Evolutionary conservation across 805 yeast genomes (phyloP).

Genomic region (Nakazawaea sp.): DNA sequence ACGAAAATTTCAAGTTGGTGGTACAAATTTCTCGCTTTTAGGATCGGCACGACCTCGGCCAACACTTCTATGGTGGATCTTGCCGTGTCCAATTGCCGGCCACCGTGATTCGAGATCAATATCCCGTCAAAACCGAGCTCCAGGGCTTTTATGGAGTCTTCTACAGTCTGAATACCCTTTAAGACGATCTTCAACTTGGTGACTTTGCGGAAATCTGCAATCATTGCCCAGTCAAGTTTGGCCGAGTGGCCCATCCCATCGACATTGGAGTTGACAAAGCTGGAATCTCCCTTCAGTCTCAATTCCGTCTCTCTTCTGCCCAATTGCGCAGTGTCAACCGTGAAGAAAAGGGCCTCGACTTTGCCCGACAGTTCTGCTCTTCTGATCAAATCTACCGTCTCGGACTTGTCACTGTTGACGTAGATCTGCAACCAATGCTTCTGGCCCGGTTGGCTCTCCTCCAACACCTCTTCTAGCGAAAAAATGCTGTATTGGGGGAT

Average conservation of each 20-base stretch:
- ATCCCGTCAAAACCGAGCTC: conserved; percentile 26
- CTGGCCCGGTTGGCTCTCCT: conserved; percentile 26
- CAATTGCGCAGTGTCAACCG: conserved; percentile 34
- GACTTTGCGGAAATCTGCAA: conserved; percentile 12
- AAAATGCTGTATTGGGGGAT: conserved; percentile 35
- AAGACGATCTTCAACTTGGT: conserved; percentile 12
- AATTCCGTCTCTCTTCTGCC: conserved; percentile 34
- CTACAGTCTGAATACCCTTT: background rate
- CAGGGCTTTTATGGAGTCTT: conserved; percentile 23
- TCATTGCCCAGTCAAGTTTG: background rate
- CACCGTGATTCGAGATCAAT: conserved; percentile 27
- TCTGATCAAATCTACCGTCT: conserved; percentile 20
- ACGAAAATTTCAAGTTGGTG: conserved; percentile 26
- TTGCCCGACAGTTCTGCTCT: conserved; percentile 21
- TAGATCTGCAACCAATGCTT: conserved; percentile 35
- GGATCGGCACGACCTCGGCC: conserved; percentile 45
- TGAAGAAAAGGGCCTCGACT: conserved; percentile 29
- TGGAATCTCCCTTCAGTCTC: conserved; percentile 1
- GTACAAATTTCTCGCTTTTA: conserved; percentile 30
- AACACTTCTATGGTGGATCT: conserved; percentile 35
- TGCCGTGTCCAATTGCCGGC: conserved; percentile 26
- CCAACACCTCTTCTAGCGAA: conserved; percentile 34
- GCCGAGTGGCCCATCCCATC: conserved; percentile 1
- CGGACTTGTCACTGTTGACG: conserved; percentile 24
- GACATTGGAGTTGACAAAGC: background rate